phyloP scores from a whole-genome alignment of 2,329 filamentous ascomycete species.

The Penicillium sp. region DNA sequence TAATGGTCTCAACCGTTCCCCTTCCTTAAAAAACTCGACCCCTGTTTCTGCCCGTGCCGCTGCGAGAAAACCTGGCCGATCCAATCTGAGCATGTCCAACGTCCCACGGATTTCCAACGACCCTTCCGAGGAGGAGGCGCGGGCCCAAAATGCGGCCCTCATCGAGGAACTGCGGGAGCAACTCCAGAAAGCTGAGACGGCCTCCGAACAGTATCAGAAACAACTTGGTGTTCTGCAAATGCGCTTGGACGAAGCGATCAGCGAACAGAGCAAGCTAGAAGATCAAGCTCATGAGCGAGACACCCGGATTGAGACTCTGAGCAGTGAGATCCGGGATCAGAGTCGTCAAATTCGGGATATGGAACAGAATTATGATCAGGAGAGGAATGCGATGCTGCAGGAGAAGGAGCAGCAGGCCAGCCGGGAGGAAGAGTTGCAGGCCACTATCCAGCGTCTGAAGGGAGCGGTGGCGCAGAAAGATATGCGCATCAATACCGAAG shows the following conservation, averaged over 20 bases:
- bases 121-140: constrained; percentile 66
- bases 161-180: constrained; percentile 83
- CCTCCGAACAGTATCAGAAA: constrained; percentile 77
- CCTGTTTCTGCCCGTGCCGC: constrained; percentile 72
- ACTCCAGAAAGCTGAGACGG: constrained; percentile 74
- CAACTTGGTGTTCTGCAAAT: constrained; percentile 82
- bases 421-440: constrained; percentile 86
- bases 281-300: constrained; percentile 85
- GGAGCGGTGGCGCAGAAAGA: constrained; percentile 80
- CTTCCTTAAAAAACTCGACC: constrained; percentile 59
- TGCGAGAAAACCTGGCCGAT: constrained; percentile 57
- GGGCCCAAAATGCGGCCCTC: constrained; percentile 74
- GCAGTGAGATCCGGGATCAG: constrained; percentile 81
- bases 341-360: constrained; percentile 84
- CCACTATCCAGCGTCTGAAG: constrained; percentile 86
- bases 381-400: constrained; percentile 80
- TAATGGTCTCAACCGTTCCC: constrained; percentile 57
- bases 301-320: constrained; percentile 75
- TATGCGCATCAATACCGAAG: constrained; percentile 50
- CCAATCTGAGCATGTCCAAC: constrained; percentile 44
- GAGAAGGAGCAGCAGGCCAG: constrained; percentile 87
- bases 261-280: constrained; percentile 82
- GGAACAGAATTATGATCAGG: constrained; percentile 88
- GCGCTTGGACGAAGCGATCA: constrained; percentile 78
- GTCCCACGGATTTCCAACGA: constrained; percentile 49